Evolutionary conservation across 2,329 filamentous ascomycete species (phyloP).

Genomic region (Ampelomyces quisqualis): DNA sequence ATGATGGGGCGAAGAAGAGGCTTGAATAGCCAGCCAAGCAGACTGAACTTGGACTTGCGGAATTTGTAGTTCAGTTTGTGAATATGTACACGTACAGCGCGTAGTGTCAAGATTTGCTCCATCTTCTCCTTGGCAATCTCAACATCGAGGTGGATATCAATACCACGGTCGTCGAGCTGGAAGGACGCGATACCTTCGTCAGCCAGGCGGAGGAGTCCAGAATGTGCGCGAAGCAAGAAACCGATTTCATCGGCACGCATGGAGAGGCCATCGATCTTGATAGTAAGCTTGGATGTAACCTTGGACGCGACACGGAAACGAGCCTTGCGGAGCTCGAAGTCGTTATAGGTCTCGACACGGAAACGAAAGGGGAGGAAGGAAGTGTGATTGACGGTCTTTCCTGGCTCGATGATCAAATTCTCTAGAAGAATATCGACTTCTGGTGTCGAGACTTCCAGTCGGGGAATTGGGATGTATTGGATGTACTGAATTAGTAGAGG

Average conservation of each 20-base stretch:
- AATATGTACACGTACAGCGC: conserved; percentile 74
- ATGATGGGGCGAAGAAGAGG: conserved; percentile 80
- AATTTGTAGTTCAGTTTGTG: conserved; percentile 84
- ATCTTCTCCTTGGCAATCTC: conserved; percentile 76
- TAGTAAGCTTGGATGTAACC: conserved; percentile 70
- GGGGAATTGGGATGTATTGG: conserved; percentile 86
- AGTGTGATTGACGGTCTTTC: conserved; percentile 76
- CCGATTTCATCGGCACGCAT: conserved; percentile 83
- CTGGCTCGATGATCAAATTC: conserved; percentile 87
- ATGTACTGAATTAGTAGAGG: conserved; percentile 74
- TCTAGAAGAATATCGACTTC: conserved; percentile 84
- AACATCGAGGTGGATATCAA: conserved; percentile 82
- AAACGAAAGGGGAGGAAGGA: conserved; percentile 88
- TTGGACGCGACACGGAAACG: conserved; percentile 66
- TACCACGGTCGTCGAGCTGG: conserved; percentile 78
- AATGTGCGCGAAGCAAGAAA: conserved; percentile 82
- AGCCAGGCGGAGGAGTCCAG: conserved; percentile 69
- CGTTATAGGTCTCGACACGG: conserved; percentile 79
- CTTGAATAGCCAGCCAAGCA: conserved; percentile 79
- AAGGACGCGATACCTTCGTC: conserved; percentile 87
- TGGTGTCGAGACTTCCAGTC: conserved; percentile 82
- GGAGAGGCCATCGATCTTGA: conserved; percentile 80
- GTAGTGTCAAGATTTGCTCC: conserved; percentile 78
- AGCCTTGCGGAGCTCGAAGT: conserved; percentile 80
- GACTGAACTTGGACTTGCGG: conserved; percentile 71